Percentiles rank a stretch among this genome's conserved stretches.
Evolutionary conservation across 805 yeast genomes (phyloP).

Genomic region (Priceomyces fermenticarens): DNA sequence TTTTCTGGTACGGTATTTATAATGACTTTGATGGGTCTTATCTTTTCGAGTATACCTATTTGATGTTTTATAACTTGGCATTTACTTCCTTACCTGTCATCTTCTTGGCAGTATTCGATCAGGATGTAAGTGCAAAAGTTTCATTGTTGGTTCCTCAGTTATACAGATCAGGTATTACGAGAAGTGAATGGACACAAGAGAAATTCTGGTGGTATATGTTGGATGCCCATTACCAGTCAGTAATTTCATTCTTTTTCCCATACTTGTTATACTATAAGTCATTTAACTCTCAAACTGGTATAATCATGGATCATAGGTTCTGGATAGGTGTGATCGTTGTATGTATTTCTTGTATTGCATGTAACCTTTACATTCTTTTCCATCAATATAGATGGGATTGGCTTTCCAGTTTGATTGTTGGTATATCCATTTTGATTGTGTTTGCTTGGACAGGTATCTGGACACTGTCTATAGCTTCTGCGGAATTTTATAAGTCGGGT

Average conservation of each 20-base stretch:
- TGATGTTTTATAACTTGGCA: conserved; percentile 80
- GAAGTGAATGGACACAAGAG: conserved; percentile 65
- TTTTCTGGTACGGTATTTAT: conserved; percentile 79
- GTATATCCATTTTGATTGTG: conserved; percentile 56
- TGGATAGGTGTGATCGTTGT: conserved; percentile 69
- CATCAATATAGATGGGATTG: conserved; percentile 84
- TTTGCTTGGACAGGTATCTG: conserved; percentile 81
- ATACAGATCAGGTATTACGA: conserved; percentile 67
- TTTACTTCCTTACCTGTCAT: conserved; percentile 81
- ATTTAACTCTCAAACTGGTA: conserved; percentile 45
- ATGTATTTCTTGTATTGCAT: conserved; percentile 61
- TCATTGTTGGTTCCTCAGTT: conserved; percentile 73
- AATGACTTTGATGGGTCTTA: conserved; percentile 77
- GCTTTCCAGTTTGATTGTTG: conserved; percentile 55
- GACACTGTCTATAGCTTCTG: conserved; percentile 52
- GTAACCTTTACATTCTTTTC: conserved; percentile 61
- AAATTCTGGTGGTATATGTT: conserved; percentile 73
- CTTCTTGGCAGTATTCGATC: conserved; percentile 75
- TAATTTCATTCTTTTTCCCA: conserved; percentile 72
- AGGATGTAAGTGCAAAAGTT: conserved; percentile 70
- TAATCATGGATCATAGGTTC: conserved; percentile 66
- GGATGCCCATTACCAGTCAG: conserved; percentile 76
- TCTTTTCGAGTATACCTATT: conserved; percentile 70
- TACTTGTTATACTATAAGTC: conserved; percentile 41
- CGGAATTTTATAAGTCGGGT: conserved; percentile 65